These are phyloP conservation scores for Ophiostoma sp. DNA, from an alignment of 2,329 filamentous ascomycete species.

Conservation along the genomic window DNA sequence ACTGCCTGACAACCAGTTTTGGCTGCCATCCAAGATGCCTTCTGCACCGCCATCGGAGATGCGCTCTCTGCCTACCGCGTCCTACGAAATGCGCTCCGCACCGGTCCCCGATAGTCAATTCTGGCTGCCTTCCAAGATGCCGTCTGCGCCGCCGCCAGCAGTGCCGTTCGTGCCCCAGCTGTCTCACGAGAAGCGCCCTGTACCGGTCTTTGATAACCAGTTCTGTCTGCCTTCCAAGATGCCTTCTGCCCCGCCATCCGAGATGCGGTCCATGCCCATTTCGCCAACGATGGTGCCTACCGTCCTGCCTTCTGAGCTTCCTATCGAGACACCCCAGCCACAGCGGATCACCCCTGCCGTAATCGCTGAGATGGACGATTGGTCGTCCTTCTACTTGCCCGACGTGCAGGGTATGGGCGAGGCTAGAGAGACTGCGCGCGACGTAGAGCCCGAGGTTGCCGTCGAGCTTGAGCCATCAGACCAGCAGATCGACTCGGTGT, in stretches of 20 bases:
- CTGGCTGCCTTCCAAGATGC: constrained; percentile 13
- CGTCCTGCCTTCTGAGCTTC: not conserved
- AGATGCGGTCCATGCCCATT: not conserved
- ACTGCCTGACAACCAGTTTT: not conserved
- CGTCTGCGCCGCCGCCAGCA: not conserved
- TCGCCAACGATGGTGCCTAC: not conserved
- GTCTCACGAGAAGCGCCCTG: not conserved
- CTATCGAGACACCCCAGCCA: constrained; percentile 8
- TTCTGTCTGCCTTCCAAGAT: constrained; percentile 5
- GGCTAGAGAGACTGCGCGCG: not conserved
- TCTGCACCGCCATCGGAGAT: constrained; percentile 10
- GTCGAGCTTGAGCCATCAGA: not conserved
- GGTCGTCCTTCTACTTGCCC: constrained; percentile 7
- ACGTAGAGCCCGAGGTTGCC: not conserved
- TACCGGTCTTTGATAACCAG: not conserved
- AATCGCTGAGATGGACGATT: not conserved
- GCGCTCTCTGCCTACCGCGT: not conserved
- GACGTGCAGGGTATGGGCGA: not conserved
- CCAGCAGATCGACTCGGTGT: not conserved
- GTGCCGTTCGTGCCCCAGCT: not conserved
- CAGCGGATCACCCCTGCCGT: not conserved
- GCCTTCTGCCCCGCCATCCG: not conserved
- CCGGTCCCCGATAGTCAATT: not conserved
- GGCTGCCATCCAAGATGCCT: constrained; percentile 7
- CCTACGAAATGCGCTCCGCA: not conserved